Evolutionary conservation across 1,284 basidiomycete species (phyloP), one percentile per base, ranked within the genome.

Genomic region (Trichosporon faecale): DNA sequence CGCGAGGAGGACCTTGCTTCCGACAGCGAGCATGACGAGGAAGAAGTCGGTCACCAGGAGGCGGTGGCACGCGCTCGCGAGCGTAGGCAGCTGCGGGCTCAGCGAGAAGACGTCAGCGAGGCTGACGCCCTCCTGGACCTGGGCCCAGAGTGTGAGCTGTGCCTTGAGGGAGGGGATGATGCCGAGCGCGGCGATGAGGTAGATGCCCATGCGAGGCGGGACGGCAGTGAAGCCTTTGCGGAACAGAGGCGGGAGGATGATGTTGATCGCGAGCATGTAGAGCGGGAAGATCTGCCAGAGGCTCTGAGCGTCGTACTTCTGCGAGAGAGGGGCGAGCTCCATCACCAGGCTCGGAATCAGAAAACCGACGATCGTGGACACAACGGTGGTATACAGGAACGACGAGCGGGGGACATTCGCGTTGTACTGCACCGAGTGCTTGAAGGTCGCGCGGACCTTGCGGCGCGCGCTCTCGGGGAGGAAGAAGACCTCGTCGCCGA

Each of bases 211-310:
- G 18, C 2, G 57, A 9, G 72, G 67, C 40, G 67, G 18, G 25
- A 66, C 63, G 21, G 18, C 11, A 25, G 61, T 18, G 66, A 69
- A 69, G 37, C 35, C 31, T 18, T 60, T 27, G 66, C 67, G 68
- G 14, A 73, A 66, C 2, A 69, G 35, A 0, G 66, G 69, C 4
- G 72, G 72, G 16, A 73, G 66, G 2, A 49, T 49, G 23, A 69
- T n/a, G 69, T 70, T 70, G 49, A 73, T 49, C 18, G 64, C 64
- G 14, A 73, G 60, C 67, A 73, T 68, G 69, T 67, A 70, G 2
- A 69, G 21, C 5, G 72, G 69, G 46, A 65, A 73, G 23, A 35
- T n/a, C 66, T 73, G 72, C 67, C 67, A 73, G 0, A 44, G 9
- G 55, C 44, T 67, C n/a, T 63, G 66, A 4, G 67, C 66, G 64